Base-by-base conservation (phyloP, 2,329 filamentous ascomycete genomes). In the Beauveria medogensis region DNA sequence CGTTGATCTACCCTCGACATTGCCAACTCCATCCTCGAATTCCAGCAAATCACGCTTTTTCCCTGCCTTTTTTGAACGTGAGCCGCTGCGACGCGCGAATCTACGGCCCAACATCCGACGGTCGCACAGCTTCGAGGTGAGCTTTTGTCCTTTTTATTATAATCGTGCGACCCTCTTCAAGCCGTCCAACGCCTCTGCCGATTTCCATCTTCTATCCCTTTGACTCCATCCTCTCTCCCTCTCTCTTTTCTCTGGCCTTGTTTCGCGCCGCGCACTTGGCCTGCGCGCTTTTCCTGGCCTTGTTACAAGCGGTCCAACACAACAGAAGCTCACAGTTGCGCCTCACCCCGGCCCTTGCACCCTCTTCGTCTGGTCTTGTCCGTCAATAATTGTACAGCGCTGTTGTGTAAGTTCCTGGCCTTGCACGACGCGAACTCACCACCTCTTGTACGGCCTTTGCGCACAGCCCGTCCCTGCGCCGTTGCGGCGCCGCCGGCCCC, bases 1-100 rank as follows among this genome's bases (percentile, higher is more conserved):
- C 64, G 64, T 63, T 68, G 66, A 67, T 67, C 67, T 63, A 65
- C 67, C 61, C 67, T 56, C 40, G 48, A 59, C 48, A 43, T 46
- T 56, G 22, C n/a, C 46, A 43, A 26, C 26, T 51, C 37, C 16
- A 46, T 50, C 30, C 41, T 41, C n/a, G 16, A 47, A 41, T 61
- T 56, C n/a, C 44, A 52, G 54, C 59, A 61, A 61, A 61, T 53
- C 59, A 55, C 50, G 59, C 52, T 26, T 40, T 59, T 30, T 44
- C 18, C n/a, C 24, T 46, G 48, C 47, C 20, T 22, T 52, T 52
- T 59, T 59, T 12, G 28, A 26, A 7, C 46, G 14, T 44, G 26
- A 44, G 52, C 53, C 53, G 54, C 46, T 44, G 43, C 59, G 47
- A 61, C 59, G 59, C 59, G 59, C 59, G 30, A 40, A 41, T 58